Conservation (phyloP, 2,329 filamentous ascomycete genomes). For the Aspergillus flavus region DNA sequence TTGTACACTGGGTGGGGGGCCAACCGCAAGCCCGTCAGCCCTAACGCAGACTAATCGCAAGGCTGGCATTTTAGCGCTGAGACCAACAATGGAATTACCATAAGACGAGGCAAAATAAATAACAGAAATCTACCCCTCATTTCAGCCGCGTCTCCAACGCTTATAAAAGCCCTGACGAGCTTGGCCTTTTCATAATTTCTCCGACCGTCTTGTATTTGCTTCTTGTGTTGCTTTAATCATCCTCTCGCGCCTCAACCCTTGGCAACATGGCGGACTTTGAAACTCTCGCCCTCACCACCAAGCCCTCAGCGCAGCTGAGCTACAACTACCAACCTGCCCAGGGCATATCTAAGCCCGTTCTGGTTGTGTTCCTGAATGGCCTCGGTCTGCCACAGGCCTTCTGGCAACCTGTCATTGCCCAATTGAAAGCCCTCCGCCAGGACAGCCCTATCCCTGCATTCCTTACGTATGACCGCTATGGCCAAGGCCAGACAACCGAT, state of each 20-base stretch:
- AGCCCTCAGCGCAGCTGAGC: slow-evolving; percentile 21
- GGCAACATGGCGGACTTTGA: slow-evolving; percentile 18
- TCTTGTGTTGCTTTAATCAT: neutral
- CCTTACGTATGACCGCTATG: slow-evolving; percentile 61
- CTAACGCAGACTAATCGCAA: neutral
- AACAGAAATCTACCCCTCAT: neutral
- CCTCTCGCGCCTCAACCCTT: neutral
- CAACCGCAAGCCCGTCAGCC: neutral
- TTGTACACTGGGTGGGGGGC: no score
- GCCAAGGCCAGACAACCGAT: slow-evolving; percentile 56
- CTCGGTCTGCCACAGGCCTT: slow-evolving; percentile 44
- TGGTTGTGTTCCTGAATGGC: slow-evolving; percentile 51
- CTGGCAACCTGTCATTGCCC: slow-evolving; percentile 39
- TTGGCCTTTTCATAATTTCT: no score
- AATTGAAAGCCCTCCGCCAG: slow-evolving; percentile 20
- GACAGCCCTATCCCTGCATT: slow-evolving; percentile 44
- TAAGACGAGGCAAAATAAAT: neutral
- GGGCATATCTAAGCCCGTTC: slow-evolving; percentile 14
- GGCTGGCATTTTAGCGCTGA: neutral
- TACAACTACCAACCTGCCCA: slow-evolving; percentile 21
- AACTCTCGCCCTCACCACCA: slow-evolving; percentile 20
- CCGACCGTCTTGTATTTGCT: neutral
- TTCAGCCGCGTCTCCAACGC: neutral
- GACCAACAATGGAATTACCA: neutral
- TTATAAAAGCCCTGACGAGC: neutral